Conservation (phyloP, 148 eudicot genomes). For the Rhododendron williamsianum region DNA sequence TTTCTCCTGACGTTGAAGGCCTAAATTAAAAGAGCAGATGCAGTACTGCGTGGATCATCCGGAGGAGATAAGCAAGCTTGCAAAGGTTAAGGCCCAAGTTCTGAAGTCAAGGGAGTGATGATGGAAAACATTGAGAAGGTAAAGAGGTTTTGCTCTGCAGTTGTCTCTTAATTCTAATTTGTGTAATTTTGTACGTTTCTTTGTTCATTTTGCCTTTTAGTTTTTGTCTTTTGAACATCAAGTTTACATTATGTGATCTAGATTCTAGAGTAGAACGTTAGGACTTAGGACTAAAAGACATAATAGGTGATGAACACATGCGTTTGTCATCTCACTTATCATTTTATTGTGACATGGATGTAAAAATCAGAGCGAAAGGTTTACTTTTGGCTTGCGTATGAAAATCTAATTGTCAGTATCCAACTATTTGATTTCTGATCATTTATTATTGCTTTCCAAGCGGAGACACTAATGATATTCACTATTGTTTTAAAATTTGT, state of each 20-base stretch:
- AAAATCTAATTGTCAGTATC: neutral
- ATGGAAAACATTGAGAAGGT: conserved; percentile 32
- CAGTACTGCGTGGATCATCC: conserved; percentile 27
- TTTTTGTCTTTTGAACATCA: neutral
- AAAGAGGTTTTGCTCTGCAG: neutral
- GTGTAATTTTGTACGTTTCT: neutral
- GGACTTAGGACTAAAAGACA: neutral
- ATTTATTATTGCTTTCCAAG: neutral
- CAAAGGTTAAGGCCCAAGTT: conserved; percentile 28
- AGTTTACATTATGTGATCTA: neutral
- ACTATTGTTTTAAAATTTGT: neutral
- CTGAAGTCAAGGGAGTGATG: conserved; percentile 32
- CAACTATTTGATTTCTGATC: neutral
- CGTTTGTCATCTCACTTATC: neutral
- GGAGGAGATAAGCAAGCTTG: conserved; percentile 24
- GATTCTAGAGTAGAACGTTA: neutral
- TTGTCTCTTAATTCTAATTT: neutral
- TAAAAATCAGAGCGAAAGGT: neutral
- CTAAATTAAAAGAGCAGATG: conserved; percentile 26
- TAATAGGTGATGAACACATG: neutral
- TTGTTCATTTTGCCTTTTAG: neutral
- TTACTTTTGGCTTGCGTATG: neutral
- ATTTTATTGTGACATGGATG: neutral
- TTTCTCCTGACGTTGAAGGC: conserved; percentile 1
- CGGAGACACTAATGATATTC: neutral